phyloP scores from a whole-genome alignment of 2,329 filamentous ascomycete species.

The Fonsecaea pedrosoi region DNA sequence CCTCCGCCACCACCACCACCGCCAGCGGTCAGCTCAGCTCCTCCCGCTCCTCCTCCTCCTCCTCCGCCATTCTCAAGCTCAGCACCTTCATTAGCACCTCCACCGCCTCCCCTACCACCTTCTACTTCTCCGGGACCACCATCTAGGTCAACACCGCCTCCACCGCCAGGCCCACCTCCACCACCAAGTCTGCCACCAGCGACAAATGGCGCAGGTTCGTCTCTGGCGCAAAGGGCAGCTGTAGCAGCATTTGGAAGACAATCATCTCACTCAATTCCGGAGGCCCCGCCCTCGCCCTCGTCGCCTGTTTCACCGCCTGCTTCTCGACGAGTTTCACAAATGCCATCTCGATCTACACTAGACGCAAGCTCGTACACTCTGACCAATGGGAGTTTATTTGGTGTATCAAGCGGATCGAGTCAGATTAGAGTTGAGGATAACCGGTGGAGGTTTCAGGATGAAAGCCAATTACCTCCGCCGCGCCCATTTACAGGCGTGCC shows the following conservation, averaged over 20 bases:
- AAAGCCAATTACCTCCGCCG: constrained; percentile 81
- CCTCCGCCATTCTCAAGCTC: constrained; percentile 48
- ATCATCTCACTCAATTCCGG: constrained; percentile 44
- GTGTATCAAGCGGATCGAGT: constrained; percentile 28
- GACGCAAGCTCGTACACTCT: constrained; percentile 80
- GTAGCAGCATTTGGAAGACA: constrained; percentile 61
- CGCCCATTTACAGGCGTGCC: constrained; percentile 76
- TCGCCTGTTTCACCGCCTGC: constrained; percentile 50
- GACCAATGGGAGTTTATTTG: constrained; percentile 61
- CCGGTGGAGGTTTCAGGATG: constrained; percentile 86
- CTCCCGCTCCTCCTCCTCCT: constrained; percentile 36
- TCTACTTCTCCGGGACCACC: constrained; percentile 56
- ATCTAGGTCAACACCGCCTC: constrained; percentile 51
- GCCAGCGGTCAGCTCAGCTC: constrained; percentile 40
- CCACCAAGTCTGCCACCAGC: constrained; percentile 48
- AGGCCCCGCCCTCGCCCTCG: constrained; percentile 52
- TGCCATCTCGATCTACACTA: constrained; percentile 65
- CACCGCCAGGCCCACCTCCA: constrained; percentile 43
- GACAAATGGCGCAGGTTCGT: constrained; percentile 45
- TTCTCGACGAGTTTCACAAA: constrained; percentile 52
- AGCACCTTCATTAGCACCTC: constrained; percentile 46
- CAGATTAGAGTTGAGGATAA: constrained; percentile 68
- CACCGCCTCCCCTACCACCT: constrained; percentile 60
- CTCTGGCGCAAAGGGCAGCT: constrained; percentile 65
- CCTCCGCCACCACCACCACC: constrained; percentile 51